These are phyloP conservation scores for Lactifluus rugatus DNA, from an alignment of 768 basidiomycete species.

Conservation along the genomic window DNA sequence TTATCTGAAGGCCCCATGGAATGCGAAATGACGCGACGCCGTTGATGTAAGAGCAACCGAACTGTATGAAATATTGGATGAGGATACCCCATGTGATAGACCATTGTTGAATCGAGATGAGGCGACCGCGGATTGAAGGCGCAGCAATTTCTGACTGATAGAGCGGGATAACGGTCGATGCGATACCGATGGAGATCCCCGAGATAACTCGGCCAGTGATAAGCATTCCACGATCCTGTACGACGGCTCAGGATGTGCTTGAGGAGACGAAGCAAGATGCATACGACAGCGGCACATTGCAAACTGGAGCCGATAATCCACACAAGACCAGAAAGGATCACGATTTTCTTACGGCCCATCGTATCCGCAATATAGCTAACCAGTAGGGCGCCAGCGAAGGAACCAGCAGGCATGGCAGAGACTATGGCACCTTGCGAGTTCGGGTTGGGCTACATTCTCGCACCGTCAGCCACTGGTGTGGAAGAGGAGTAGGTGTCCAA, in stretches of 20 bases:
- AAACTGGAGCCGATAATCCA: constrained; percentile 67
- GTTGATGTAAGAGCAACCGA: constrained; percentile 52
- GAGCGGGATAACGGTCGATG: constrained; percentile 52
- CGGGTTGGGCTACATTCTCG: constrained; percentile 32
- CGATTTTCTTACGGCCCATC: constrained; percentile 54
- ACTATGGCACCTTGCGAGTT: constrained; percentile 62
- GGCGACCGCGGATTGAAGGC: constrained; percentile 8
- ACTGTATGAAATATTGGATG: constrained; percentile 1
- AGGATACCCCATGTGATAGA: constrained; percentile 19
- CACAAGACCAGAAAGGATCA: constrained; percentile 57
- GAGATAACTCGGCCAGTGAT: constrained; percentile 27
- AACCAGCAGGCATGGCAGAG: constrained; percentile 73
- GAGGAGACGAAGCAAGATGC: constrained; percentile 11
- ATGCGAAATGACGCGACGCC: constrained; percentile 68
- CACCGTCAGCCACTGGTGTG: background rate
- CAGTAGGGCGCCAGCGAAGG: constrained; percentile 53
- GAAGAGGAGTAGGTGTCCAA: background rate
- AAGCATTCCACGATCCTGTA: constrained; percentile 63
- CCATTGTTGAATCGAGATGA: constrained; percentile 75
- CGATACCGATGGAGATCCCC: constrained; percentile 26
- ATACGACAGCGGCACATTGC: constrained; percentile 50
- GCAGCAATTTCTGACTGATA: constrained; percentile 49
- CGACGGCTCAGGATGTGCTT: background rate
- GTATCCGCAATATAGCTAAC: constrained; percentile 56
- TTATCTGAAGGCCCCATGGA: constrained; percentile 72